Base-by-base conservation (phyloP, 2,329 filamentous ascomycete genomes). In the Colletotrichum gloeosporioides region DNA sequence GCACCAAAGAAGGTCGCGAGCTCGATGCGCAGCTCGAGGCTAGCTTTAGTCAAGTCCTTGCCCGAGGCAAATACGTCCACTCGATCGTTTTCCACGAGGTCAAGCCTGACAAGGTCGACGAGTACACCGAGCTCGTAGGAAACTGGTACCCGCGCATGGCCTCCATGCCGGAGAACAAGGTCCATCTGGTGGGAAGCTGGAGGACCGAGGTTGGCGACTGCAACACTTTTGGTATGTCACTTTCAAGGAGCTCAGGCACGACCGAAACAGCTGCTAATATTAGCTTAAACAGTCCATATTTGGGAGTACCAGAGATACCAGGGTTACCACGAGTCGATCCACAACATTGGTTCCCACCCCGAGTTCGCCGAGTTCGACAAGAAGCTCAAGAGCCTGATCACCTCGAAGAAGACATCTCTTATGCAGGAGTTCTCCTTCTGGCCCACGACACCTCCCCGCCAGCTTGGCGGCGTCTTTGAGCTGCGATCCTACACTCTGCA, bases 341-440 rank as follows among this genome's bases (percentile, higher is more conserved):
- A 98, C 88, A 92, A 91, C 80, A 98, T 99, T 79, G 92, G 95
- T 77, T 88, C 90, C 80, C 95, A 98, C 81, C 94, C 95, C 78
- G 95, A 96, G 22, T 99, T 95, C 84, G 87, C 93, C 79, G 93
- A 91, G 12, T 98, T 98, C 83, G 95, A 98, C 83, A 88, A 88
- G 78, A 95, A 96, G 86, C 93, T 99, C 69, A 96, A 96, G 86
- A 90, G 88, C n/a, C 89, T 99, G 77, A 96, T 99, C 83, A 93
- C 90, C 75, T 92, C 92, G 78, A 99, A 98, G 89, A 92, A 93
- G 80, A 94, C 94, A 6, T 98, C 96, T 0, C 90, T 99, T 68
- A 99, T 99, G 97, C 97, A 99, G 85, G 97, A 99, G 86, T 99
- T 99, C 87, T 98, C 96, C 44, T 99, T 99, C 90, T 99, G 97